A percentile compares a stretch with the other conserved stretches of the same genome.
Conservation (phyloP, 306 rosid species). For the Trifolium repens region DNA sequence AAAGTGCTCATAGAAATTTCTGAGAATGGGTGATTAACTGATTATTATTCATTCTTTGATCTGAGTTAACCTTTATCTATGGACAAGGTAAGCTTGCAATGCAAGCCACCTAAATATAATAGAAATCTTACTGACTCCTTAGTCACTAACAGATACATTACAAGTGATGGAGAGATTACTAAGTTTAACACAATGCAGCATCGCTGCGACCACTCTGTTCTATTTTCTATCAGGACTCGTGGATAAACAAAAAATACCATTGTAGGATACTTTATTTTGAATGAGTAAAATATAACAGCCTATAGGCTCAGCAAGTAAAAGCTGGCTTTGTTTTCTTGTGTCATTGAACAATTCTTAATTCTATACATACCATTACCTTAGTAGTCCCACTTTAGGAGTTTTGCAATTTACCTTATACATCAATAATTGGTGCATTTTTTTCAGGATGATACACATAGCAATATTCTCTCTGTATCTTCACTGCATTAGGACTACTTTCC, state of each 20-base stretch:
- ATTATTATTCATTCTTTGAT: neutral
- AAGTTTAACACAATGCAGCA: neutral
- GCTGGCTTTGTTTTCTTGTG: neutral
- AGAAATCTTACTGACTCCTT: too few species aligned
- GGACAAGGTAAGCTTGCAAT: neutral
- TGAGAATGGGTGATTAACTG: neutral
- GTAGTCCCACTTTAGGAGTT: neutral
- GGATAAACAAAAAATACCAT: neutral
- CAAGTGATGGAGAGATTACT: neutral
- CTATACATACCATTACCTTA: neutral
- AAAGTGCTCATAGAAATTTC: neutral
- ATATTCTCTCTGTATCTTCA: neutral
- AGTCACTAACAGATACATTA: neutral
- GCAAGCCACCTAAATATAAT: neutral
- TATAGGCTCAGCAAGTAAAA: neutral
- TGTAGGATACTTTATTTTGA: neutral
- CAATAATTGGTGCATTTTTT: conserved; percentile 16
- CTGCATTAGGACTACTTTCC: neutral
- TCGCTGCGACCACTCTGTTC: neutral
- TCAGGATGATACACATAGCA: conserved; percentile 7
- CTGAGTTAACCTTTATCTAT: neutral
- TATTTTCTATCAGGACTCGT: neutral
- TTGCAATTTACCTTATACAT: neutral
- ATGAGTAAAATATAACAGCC: neutral
- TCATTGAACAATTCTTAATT: neutral